Percentiles rank a stretch among this genome's conserved stretches.
phyloP scores from a whole-genome alignment of 345 rosid species.

The Populus davidiana region DNA sequence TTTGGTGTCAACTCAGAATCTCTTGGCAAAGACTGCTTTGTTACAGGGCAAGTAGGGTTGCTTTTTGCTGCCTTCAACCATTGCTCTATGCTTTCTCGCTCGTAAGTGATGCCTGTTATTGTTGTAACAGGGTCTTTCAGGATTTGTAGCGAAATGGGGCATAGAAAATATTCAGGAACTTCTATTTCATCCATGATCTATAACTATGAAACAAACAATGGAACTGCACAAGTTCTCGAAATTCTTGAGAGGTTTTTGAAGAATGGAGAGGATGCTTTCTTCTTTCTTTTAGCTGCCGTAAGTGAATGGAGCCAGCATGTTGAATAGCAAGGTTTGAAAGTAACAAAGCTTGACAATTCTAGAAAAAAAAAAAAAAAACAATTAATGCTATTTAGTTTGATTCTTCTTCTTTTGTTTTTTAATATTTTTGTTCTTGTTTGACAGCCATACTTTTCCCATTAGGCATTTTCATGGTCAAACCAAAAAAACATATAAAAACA shows the following conservation, averaged over 20 bases:
- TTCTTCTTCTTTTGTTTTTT: not conserved
- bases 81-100: conserved; percentile 53
- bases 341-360: not conserved
- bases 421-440: not conserved
- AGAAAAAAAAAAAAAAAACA: not conserved
- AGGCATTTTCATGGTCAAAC: not conserved
- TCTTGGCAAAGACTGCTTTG: conserved; percentile 47
- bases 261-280: not conserved
- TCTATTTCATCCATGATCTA: conserved; percentile 39
- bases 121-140: conserved; percentile 66
- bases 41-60: conserved; percentile 43
- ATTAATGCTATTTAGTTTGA: too few species aligned
- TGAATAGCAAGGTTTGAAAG: conserved; percentile 9
- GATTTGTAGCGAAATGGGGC: conserved; percentile 61
- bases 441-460: not conserved
- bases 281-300: too few species aligned
- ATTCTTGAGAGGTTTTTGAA: not conserved
- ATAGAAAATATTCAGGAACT: conserved; percentile 48
- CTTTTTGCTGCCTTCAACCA: conserved; percentile 38
- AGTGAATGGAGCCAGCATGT: not conserved
- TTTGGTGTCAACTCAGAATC: conserved; percentile 46
- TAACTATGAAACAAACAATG: not conserved
- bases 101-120: conserved; percentile 57
- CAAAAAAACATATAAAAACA: conserved; percentile 1
- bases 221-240: not conserved